Conservation (phyloP, 495 filamentous ascomycete genomes). For the Bryoglossum gracile region DNA sequence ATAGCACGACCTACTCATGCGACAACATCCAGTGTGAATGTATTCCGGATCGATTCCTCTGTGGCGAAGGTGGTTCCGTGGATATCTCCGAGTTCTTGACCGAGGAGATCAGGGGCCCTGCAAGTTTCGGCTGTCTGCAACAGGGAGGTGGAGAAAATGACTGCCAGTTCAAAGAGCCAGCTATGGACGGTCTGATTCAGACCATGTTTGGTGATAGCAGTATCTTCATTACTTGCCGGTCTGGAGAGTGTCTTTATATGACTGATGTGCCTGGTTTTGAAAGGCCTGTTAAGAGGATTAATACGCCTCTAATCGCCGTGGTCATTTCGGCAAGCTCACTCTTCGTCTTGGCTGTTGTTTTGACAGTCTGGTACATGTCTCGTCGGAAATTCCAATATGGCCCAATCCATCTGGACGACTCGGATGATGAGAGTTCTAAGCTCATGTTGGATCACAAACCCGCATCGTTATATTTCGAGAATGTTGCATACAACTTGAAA, state of each 20-base stretch:
- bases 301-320: slow-evolving; percentile 90
- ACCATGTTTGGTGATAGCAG: slow-evolving; percentile 83
- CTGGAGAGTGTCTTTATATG: slow-evolving; percentile 87
- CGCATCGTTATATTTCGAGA: slow-evolving; percentile 79
- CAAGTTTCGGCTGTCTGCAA: slow-evolving; percentile 66
- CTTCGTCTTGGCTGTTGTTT: slow-evolving; percentile 78
- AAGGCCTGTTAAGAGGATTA: slow-evolving; percentile 87
- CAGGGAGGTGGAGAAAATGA: slow-evolving; percentile 49
- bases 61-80: slow-evolving; percentile 82
- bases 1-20: slow-evolving; percentile 78
- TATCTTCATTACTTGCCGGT: slow-evolving; percentile 72
- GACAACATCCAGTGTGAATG: slow-evolving; percentile 79
- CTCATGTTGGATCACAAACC: slow-evolving; percentile 87
- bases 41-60: slow-evolving; percentile 86
- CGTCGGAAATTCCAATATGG: slow-evolving; percentile 64
- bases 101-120: slow-evolving; percentile 75
- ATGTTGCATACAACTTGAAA: slow-evolving; percentile 80
- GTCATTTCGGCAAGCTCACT: slow-evolving; percentile 84
- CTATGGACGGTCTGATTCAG: slow-evolving; percentile 83
- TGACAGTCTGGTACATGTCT: slow-evolving; percentile 84
- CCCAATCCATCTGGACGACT: slow-evolving; percentile 75
- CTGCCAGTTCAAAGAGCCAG: slow-evolving; percentile 81
- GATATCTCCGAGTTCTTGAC: slow-evolving; percentile 85
- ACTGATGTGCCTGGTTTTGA: slow-evolving; percentile 89
- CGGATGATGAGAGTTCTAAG: slow-evolving; percentile 80